Percentiles rank a stretch among this genome's conserved stretches.
Conservation (phyloP, 208 protist species). For the Trypanosomatidae sp. region DNA sequence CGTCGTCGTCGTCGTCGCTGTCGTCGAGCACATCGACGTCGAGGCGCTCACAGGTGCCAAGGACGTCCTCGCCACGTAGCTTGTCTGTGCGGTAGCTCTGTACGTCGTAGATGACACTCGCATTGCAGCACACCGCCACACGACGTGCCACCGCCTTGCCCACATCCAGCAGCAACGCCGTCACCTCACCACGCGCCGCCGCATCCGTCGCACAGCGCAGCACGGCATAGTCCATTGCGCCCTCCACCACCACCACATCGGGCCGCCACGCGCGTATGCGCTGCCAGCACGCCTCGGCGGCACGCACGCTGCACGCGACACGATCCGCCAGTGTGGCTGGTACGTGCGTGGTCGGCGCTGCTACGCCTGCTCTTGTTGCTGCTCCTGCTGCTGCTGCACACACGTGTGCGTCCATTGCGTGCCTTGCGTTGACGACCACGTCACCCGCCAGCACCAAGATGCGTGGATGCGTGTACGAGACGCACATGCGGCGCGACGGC, state of each 20-base stretch:
- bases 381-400: no score
- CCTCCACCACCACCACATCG: slow-evolving; percentile 56
- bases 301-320: slow-evolving; percentile 35
- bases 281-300: slow-evolving; percentile 54
- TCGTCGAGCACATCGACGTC: no score
- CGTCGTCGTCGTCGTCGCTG: no score
- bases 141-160: slow-evolving; percentile 17
- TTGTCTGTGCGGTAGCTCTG: no score
- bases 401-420: no score
- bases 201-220: slow-evolving; percentile 24
- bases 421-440: no score
- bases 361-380: no score
- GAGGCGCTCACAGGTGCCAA: no score
- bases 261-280: slow-evolving; percentile 46
- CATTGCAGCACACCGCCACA: slow-evolving; percentile 29
- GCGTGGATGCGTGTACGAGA: slow-evolving; percentile 15
- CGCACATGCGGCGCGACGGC: slow-evolving; percentile 12
- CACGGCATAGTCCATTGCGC: slow-evolving; percentile 70
- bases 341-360: no score
- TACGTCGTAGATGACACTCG: slow-evolving; percentile 35
- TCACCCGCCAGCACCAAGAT: slow-evolving; percentile 51
- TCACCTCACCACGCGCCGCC: no score
- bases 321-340: no score
- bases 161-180: slow-evolving; percentile 43
- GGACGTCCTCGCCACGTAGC: no score